Percentiles rank a stretch among this genome's conserved stretches.
phyloP scores from a whole-genome alignment of 2,329 filamentous ascomycete species.

The Fusarium pininemorale region DNA sequence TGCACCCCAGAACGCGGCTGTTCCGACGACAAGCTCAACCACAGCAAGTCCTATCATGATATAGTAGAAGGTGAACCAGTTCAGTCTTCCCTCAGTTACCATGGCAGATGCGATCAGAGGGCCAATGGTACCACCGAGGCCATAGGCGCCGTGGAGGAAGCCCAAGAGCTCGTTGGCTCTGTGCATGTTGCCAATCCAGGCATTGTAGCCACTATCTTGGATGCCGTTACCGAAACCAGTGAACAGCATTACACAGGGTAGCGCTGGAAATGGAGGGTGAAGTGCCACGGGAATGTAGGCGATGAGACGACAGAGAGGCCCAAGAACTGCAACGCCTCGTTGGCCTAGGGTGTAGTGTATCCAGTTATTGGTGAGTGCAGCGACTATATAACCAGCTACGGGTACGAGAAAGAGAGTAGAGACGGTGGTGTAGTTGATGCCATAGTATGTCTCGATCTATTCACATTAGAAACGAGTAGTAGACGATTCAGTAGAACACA shows the following conservation, averaged over 20 bases:
- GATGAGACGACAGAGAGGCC: conserved; percentile 68
- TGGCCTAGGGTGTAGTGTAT: conserved; percentile 74
- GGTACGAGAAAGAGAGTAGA: conserved; percentile 74
- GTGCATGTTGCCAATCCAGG: conserved; percentile 75
- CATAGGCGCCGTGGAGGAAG: conserved; percentile 77
- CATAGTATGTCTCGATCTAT: conserved; percentile 61
- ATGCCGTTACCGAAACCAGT: conserved; percentile 78
- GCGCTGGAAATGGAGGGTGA: conserved; percentile 74
- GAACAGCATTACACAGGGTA: conserved; percentile 72
- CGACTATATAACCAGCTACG: conserved; percentile 70
- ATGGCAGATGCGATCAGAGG: conserved; percentile 78
- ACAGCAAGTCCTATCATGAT: conserved; percentile 70
- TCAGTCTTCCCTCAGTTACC: conserved; percentile 68
- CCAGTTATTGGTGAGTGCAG: conserved; percentile 70
- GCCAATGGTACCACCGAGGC: conserved; percentile 73
- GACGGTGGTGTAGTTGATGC: conserved; percentile 68
- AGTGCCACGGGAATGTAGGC: conserved; percentile 72
- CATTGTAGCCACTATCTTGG: conserved; percentile 68
- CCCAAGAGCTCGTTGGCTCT: conserved; percentile 78
- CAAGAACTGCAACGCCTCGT: conserved; percentile 74
- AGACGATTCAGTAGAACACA: not conserved
- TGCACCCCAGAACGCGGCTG: conserved; percentile 70
- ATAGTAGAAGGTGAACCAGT: conserved; percentile 82
- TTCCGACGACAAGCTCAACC: conserved; percentile 63
- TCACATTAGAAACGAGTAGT: not conserved